Evolutionary conservation across 2,329 filamentous ascomycete genomes (phyloP).

Genomic region (Aspergillus fructus): DNA sequence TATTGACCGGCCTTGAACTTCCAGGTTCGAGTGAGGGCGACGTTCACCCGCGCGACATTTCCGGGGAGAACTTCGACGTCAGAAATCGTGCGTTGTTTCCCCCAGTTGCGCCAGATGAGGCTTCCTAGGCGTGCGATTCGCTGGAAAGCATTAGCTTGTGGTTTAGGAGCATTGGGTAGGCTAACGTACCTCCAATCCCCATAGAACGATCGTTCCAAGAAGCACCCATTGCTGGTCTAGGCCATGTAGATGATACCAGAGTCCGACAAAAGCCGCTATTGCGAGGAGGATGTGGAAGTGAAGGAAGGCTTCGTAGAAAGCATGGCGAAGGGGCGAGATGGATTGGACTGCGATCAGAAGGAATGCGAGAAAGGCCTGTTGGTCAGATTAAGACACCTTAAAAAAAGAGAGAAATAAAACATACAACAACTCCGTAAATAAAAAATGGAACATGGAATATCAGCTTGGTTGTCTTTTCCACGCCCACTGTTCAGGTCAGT

Average conservation of each 20-base stretch:
- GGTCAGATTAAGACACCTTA: background rate
- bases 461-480: constrained; percentile 43
- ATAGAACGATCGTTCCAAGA: constrained; percentile 31
- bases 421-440: constrained; percentile 31
- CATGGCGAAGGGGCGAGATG: constrained; percentile 42
- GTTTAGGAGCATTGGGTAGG: constrained; percentile 17
- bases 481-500: constrained; percentile 42
- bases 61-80: constrained; percentile 56
- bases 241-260: constrained; percentile 37
- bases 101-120: constrained; percentile 53
- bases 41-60: constrained; percentile 52
- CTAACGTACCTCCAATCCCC: constrained; percentile 33
- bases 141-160: constrained; percentile 14
- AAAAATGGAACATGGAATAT: constrained; percentile 31
- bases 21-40: constrained; percentile 32
- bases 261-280: constrained; percentile 37
- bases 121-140: constrained; percentile 47
- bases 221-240: constrained; percentile 31
- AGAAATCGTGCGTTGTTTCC: constrained; percentile 48
- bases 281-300: constrained; percentile 43
- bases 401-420: constrained; percentile 34
- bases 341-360: constrained; percentile 42
- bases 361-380: constrained; percentile 39
- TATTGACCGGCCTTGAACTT: constrained; percentile 48
- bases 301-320: constrained; percentile 47